Evolutionary conservation across 2,329 filamentous ascomycete genomes (phyloP).

Genomic region (Fusarium agapanthi): DNA sequence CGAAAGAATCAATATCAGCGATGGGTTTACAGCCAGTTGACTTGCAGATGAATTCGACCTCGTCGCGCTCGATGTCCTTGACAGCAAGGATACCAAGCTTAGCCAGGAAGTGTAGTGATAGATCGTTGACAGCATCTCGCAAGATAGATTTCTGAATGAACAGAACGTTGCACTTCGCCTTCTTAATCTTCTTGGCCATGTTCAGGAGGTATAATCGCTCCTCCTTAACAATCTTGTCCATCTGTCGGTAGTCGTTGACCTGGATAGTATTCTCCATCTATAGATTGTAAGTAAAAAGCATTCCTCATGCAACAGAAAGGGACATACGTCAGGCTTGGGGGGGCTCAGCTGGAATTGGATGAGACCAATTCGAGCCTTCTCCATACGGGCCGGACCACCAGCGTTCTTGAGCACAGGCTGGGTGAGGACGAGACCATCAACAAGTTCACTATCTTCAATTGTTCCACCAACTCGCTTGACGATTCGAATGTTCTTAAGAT

Average conservation of each 20-base stretch:
- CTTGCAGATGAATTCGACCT: conserved; percentile 99
- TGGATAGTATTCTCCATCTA: conserved; percentile 99
- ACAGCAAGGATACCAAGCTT: conserved; percentile 95
- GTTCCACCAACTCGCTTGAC: conserved; percentile 98
- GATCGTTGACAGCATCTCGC: conserved; percentile 95
- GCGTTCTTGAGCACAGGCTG: conserved; percentile 94
- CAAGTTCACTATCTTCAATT: conserved; percentile 97
- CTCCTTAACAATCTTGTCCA: conserved; percentile 99
- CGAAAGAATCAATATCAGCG: conserved; percentile 97
- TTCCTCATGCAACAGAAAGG: neutral
- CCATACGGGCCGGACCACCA: conserved; percentile 88
- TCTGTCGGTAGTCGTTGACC: conserved; percentile 99
- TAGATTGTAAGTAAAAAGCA: conserved; percentile 28
- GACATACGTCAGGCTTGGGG: conserved; percentile 89
- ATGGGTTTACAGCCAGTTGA: conserved; percentile 99
- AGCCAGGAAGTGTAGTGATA: conserved; percentile 95
- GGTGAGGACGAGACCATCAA: conserved; percentile 91
- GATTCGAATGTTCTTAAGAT: conserved; percentile 94
- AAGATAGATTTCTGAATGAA: conserved; percentile 99
- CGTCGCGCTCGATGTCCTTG: conserved; percentile 98
- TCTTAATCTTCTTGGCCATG: conserved; percentile 99
- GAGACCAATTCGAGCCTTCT: conserved; percentile 95
- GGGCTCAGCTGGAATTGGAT: conserved; percentile 99
- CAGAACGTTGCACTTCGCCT: conserved; percentile 98
- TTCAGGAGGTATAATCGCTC: conserved; percentile 97